Conservation (phyloP, 306 rosid species). For the Malus orientalis region DNA sequence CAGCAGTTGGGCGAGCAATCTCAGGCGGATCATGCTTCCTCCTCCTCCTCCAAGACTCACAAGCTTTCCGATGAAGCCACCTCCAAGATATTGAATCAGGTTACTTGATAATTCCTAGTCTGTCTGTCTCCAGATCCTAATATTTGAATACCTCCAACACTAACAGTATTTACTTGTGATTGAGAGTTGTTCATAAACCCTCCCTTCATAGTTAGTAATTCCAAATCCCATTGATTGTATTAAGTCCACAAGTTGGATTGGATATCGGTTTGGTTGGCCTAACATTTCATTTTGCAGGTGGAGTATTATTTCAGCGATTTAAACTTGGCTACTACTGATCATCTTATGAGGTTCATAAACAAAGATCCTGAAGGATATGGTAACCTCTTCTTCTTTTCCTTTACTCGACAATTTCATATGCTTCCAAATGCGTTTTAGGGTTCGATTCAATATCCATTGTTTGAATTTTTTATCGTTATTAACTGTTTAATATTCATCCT, state of each 20-base stretch:
- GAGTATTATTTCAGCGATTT: slow-evolving; percentile 97
- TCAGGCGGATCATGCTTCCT: slow-evolving; percentile 40
- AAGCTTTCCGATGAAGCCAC: slow-evolving; percentile 64
- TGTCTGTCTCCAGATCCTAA: background rate
- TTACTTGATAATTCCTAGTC: background rate
- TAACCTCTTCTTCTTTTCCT: slow-evolving; percentile 25
- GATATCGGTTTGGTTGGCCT: slow-evolving; percentile 6
- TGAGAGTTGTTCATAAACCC: background rate
- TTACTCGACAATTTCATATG: background rate
- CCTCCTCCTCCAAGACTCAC: slow-evolving; percentile 30
- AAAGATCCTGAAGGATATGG: slow-evolving; percentile 95
- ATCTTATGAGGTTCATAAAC: slow-evolving; percentile 89
- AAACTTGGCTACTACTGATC: slow-evolving; percentile 95
- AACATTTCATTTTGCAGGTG: slow-evolving; percentile 49
- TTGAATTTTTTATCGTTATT: background rate
- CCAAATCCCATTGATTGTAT: background rate
- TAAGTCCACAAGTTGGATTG: background rate
- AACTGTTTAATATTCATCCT: slow-evolving; percentile 18
- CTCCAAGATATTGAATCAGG: slow-evolving; percentile 85
- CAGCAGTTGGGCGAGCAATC: background rate
- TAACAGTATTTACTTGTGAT: too few relatives aligned
- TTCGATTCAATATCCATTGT: background rate
- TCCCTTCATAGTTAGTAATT: background rate
- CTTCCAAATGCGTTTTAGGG: background rate
- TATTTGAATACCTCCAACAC: background rate